A percentile compares a stretch with the other conserved stretches of the same genome.
phyloP scores from a whole-genome alignment of 495 filamentous ascomycete genomes.

The Penicillium coffeae region DNA sequence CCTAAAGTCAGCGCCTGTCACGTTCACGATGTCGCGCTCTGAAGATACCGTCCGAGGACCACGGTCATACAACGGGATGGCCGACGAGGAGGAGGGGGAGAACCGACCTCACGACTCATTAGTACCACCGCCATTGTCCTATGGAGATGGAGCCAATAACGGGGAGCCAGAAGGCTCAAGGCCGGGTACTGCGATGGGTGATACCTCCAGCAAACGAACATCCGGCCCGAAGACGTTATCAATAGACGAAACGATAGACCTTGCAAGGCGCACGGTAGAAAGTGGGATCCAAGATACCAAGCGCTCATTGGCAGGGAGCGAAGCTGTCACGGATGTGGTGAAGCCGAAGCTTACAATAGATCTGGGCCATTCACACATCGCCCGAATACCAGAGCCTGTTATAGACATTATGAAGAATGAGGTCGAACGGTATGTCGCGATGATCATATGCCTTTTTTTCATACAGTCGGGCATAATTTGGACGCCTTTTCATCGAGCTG shows the following conservation, averaged over 20 bases:
- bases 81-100: slow-evolving; percentile 31
- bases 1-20: slow-evolving; percentile 16
- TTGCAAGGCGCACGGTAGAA: slow-evolving; percentile 63
- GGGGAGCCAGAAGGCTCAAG: slow-evolving; percentile 32
- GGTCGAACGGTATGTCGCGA: slow-evolving; percentile 81
- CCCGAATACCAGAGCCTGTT: slow-evolving; percentile 78
- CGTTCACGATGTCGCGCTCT: slow-evolving; percentile 36
- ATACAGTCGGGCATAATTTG: too few relatives aligned
- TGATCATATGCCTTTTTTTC: neutral
- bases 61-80: slow-evolving; percentile 30
- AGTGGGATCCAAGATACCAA: slow-evolving; percentile 65
- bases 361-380: slow-evolving; percentile 77
- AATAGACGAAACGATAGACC: slow-evolving; percentile 47
- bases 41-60: slow-evolving; percentile 38
- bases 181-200: slow-evolving; percentile 29
- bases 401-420: slow-evolving; percentile 91
- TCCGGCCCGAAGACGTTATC: slow-evolving; percentile 28
- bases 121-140: slow-evolving; percentile 19
- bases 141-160: slow-evolving; percentile 25
- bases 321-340: slow-evolving; percentile 63
- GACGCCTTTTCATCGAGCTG: neutral
- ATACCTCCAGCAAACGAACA: slow-evolving; percentile 19
- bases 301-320: slow-evolving; percentile 62
- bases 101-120: slow-evolving; percentile 23
- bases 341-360: slow-evolving; percentile 84